phyloP scores from a whole-genome alignment of 2,329 filamentous ascomycete genomes.

The Fusarium abutilonis region DNA sequence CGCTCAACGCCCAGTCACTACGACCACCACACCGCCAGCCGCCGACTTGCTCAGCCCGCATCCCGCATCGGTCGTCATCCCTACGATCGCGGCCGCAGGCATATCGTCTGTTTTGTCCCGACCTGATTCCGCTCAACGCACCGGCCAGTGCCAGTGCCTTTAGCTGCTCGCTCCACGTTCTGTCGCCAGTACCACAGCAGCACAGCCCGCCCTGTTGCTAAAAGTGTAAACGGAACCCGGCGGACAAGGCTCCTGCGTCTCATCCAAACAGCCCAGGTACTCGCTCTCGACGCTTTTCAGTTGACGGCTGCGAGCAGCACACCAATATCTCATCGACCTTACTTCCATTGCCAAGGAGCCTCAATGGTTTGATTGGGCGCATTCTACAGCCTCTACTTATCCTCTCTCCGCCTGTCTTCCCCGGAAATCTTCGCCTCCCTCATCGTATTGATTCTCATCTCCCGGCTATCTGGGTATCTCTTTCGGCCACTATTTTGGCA shows the following conservation, averaged over 20 bases:
- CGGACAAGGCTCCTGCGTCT: conserved; percentile 35
- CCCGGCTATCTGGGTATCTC: conserved; percentile 39
- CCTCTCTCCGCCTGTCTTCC: conserved; percentile 42
- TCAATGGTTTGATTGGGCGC: conserved; percentile 35
- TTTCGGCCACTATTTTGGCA: conserved; percentile 37
- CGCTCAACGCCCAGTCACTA: conserved; percentile 45
- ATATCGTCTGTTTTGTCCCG: conserved; percentile 26
- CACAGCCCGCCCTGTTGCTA: conserved; percentile 27
- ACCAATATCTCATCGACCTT: conserved; percentile 36
- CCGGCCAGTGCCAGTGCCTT: conserved; percentile 26
- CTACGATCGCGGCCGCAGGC: conserved; percentile 46
- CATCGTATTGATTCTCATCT: conserved; percentile 36
- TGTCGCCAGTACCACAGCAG: conserved; percentile 42
- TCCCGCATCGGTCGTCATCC: conserved; percentile 44
- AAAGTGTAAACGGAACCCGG: conserved; percentile 23
- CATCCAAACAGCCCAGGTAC: conserved; percentile 22
- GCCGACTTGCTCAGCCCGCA: conserved; percentile 45
- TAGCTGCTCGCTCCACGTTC: conserved; percentile 28
- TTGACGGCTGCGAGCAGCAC: conserved; percentile 37
- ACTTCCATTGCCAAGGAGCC: conserved; percentile 28
- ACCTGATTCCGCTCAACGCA: conserved; percentile 39
- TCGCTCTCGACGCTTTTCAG: conserved; percentile 28
- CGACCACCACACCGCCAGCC: conserved; percentile 46
- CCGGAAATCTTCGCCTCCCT: conserved; percentile 35
- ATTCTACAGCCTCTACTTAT: conserved; percentile 37